These are phyloP conservation scores for Paecilomyces fulvus DNA, from an alignment of 2,329 filamentous ascomycete species.

Conservation along the genomic window DNA sequence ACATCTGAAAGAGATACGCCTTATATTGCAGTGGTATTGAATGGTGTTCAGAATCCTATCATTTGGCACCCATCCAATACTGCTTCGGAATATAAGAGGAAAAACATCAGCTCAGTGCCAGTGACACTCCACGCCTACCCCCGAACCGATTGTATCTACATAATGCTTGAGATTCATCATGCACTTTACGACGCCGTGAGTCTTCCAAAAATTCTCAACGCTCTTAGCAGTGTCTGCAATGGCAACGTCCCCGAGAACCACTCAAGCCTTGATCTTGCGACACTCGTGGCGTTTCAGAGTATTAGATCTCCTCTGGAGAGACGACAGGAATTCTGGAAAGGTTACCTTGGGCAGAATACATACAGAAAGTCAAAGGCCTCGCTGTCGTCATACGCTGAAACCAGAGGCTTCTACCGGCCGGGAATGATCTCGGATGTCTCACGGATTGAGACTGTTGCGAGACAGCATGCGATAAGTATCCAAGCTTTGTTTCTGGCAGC, in stretches of 20 bases:
- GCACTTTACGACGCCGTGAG: conserved; percentile 83
- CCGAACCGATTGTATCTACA: conserved; percentile 20
- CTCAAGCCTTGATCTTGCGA: conserved; percentile 26
- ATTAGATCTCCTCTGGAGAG: conserved; percentile 15
- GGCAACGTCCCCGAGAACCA: conserved; percentile 6
- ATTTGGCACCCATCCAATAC: conserved; percentile 15
- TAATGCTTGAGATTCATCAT: conserved; percentile 64
- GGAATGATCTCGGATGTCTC: conserved; percentile 36
- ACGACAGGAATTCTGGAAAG: conserved; percentile 38
- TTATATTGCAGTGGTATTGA: conserved; percentile 56
- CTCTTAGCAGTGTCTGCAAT: conserved; percentile 40
- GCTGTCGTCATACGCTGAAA: conserved; percentile 4
- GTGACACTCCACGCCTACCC: conserved; percentile 29
- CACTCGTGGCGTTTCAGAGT: conserved; percentile 33
- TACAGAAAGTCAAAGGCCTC: background rate
- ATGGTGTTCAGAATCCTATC: conserved; percentile 27
- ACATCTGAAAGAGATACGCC: conserved; percentile 42
- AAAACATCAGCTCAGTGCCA: conserved; percentile 12
- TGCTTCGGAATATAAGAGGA: conserved; percentile 5
- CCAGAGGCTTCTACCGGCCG: conserved; percentile 39
- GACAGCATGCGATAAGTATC: conserved; percentile 51
- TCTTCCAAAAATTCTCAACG: conserved; percentile 54
- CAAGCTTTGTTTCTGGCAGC: conserved; percentile 70
- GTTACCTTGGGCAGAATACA: conserved; percentile 24
- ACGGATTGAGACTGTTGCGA: conserved; percentile 35